Conservation (phyloP, 2,329 filamentous ascomycete genomes). For the Gnomoniopsis sp. region DNA sequence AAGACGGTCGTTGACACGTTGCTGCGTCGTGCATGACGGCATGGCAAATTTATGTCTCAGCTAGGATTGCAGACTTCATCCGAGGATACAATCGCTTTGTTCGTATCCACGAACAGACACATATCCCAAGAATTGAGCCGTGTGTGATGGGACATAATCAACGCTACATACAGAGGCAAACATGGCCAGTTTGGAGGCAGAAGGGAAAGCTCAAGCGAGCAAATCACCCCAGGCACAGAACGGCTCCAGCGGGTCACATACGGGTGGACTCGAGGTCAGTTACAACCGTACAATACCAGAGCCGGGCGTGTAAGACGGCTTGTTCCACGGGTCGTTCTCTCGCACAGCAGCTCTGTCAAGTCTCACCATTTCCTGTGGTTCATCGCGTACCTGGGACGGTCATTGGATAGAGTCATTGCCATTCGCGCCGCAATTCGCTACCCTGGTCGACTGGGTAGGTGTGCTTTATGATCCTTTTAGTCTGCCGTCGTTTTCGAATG, state of each 20-base stretch:
- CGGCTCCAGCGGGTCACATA: neutral
- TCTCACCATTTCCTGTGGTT: conserved; percentile 16
- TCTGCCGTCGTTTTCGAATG: conserved; percentile 1
- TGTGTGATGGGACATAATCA: neutral
- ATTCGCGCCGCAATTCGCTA: conserved; percentile 8
- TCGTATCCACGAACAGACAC: no score
- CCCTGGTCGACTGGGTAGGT: no score
- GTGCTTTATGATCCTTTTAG: conserved; percentile 7
- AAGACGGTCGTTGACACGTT: neutral
- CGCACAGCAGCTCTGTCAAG: conserved; percentile 11
- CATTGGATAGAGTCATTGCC: conserved; percentile 9
- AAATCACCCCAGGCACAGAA: neutral
- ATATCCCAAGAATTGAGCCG: neutral
- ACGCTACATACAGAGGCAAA: conserved; percentile 2
- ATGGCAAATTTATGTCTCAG: conserved; percentile 5
- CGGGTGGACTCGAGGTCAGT: neutral
- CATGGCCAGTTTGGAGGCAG: conserved; percentile 1
- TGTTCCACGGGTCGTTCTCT: conserved; percentile 1
- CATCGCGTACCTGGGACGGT: conserved; percentile 12
- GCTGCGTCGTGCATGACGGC: neutral
- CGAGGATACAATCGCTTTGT: neutral
- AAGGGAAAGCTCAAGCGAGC: neutral
- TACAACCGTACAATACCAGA: neutral
- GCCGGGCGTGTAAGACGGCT: neutral
- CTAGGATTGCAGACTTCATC: neutral